Evolutionary conservation across 2,329 filamentous ascomycete genomes (phyloP).

Genomic region (Ophiostoma tasmaniense): DNA sequence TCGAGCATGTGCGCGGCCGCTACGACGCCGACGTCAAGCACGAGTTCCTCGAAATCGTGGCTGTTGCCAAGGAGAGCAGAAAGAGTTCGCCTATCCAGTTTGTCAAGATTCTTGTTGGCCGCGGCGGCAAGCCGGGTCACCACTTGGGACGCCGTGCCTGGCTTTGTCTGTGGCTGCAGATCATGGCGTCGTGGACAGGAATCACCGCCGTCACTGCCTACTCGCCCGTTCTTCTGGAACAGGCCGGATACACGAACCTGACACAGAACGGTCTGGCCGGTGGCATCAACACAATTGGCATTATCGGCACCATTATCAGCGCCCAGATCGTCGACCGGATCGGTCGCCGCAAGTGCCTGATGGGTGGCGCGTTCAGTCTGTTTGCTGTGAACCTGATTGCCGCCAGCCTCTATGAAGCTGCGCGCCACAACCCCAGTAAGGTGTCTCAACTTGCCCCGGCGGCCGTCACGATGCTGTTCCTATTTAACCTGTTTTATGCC

Average conservation of each 20-base stretch:
- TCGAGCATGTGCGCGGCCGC: constrained; percentile 28
- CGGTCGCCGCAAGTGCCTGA: constrained; percentile 35
- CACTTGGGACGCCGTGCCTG: constrained; percentile 34
- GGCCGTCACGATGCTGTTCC: constrained; percentile 40
- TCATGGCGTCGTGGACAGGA: constrained; percentile 37
- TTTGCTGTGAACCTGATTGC: constrained; percentile 34
- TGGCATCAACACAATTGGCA: constrained; percentile 43
- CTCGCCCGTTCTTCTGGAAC: constrained; percentile 28
- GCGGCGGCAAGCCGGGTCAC: constrained; percentile 27
- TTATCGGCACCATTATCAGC: constrained; percentile 42
- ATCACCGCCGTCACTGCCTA: constrained; percentile 35
- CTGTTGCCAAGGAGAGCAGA: constrained; percentile 31
- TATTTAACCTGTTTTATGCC: constrained; percentile 44
- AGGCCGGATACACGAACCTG: constrained; percentile 30
- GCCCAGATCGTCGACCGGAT: constrained; percentile 43
- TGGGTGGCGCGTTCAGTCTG: constrained; percentile 31
- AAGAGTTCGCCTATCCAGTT: constrained; percentile 32
- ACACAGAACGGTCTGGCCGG: constrained; percentile 41
- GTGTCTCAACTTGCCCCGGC: constrained; percentile 35
- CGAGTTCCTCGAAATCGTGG: constrained; percentile 35
- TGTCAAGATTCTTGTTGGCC: constrained; percentile 31
- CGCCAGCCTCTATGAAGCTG: constrained; percentile 35
- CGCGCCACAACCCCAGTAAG: constrained; percentile 29
- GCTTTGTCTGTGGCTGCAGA: constrained; percentile 34
- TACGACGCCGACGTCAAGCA: constrained; percentile 30